Evolutionary conservation across 2,329 filamentous ascomycete species (phyloP).

Genomic region (Phialophora verrucosa): DNA sequence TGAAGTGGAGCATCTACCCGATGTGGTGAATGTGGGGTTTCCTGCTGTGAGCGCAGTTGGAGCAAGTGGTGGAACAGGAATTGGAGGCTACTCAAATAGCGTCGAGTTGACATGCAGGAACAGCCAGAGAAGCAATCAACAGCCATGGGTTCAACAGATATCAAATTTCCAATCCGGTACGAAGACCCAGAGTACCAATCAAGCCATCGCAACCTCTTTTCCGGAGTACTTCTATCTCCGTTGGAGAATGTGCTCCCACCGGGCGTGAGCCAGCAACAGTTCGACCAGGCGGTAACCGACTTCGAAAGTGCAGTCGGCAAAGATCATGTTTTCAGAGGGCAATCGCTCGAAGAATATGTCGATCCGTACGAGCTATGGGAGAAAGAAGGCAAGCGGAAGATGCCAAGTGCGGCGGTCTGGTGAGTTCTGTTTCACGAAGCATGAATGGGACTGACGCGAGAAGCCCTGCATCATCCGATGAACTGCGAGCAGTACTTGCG

Average conservation of each 20-base stretch:
- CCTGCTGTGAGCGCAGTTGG: background rate
- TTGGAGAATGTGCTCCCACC: conserved; percentile 29
- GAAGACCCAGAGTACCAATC: conserved; percentile 32
- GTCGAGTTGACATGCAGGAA: background rate
- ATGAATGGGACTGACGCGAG: background rate
- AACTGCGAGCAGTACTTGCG: conserved; percentile 30
- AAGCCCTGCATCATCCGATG: conserved; percentile 28
- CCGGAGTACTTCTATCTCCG: conserved; percentile 17
- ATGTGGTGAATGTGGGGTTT: conserved; percentile 12
- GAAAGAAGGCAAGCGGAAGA: conserved; percentile 28
- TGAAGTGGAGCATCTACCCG: background rate
- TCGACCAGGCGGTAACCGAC: conserved; percentile 22
- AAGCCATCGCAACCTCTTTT: conserved; percentile 26
- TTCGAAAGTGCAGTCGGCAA: conserved; percentile 24
- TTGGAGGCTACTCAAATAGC: conserved; percentile 6
- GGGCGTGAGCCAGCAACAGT: conserved; percentile 25
- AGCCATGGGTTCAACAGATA: conserved; percentile 21
- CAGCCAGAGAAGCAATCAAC: background rate
- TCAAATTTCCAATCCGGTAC: conserved; percentile 27
- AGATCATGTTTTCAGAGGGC: conserved; percentile 19
- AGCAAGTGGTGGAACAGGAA: background rate
- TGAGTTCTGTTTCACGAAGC: conserved; percentile 1
- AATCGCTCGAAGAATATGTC: conserved; percentile 31
- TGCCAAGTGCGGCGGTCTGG: conserved; percentile 34
- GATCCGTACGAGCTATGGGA: conserved; percentile 35